phyloP scores from a whole-genome alignment of 495 filamentous ascomycete genomes.

The Aspergillus leporis region DNA sequence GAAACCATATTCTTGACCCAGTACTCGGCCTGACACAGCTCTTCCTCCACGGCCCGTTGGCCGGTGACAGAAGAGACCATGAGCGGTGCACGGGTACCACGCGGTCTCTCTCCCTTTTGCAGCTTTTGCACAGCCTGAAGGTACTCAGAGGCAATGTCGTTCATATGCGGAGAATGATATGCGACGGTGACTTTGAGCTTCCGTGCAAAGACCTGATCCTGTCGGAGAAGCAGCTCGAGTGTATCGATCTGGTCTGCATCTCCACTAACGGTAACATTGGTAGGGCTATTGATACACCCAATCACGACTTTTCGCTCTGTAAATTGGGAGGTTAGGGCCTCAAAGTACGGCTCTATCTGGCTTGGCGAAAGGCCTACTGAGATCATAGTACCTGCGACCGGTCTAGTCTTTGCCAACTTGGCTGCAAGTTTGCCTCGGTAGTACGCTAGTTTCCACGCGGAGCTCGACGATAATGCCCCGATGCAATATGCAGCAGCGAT shows the following conservation, averaged over 20 bases:
- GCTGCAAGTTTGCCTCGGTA: neutral
- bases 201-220: neutral
- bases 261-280: neutral
- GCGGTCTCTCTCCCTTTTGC: neutral
- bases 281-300: neutral
- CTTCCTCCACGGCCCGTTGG: constrained; percentile 14
- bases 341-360: neutral
- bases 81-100: constrained; percentile 6
- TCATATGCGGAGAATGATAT: neutral
- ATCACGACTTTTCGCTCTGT: neutral
- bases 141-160: neutral
- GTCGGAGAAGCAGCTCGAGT: neutral
- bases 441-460: neutral
- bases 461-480: neutral
- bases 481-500: constrained; percentile 42
- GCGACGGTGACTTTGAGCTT: neutral
- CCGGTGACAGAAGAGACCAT: constrained; percentile 47
- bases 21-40: constrained; percentile 27
- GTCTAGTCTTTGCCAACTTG: neutral
- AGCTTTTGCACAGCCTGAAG: constrained; percentile 2
- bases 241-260: neutral
- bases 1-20: constrained; percentile 49
- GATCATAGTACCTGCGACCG: neutral
- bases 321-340: neutral
- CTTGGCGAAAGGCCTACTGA: neutral